phyloP scores from a whole-genome alignment of 345 rosid species.

The Lepidium africanum region DNA sequence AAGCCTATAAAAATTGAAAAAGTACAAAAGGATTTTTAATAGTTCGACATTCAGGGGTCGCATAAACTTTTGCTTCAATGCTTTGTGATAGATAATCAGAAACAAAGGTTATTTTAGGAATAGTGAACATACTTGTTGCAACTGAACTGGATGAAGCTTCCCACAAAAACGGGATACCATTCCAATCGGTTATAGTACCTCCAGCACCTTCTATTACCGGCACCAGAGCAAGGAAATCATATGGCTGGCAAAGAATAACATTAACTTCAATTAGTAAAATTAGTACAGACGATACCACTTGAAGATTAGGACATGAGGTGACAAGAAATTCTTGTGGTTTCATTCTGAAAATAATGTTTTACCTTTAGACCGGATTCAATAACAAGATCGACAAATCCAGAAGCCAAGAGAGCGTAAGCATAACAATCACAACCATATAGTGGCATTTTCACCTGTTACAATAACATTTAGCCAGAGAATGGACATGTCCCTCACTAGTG shows the following conservation, averaged over 20 bases:
- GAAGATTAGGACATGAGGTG: neutral
- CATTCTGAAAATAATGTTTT: slow-evolving; percentile 15
- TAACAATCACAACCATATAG: slow-evolving; percentile 97
- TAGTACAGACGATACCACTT: neutral
- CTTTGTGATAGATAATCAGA: neutral
- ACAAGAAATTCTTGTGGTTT: neutral
- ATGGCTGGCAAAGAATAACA: slow-evolving; percentile 47
- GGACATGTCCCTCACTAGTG: neutral
- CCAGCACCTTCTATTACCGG: slow-evolving; percentile 94
- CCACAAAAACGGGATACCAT: slow-evolving; percentile 63
- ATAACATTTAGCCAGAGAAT: slow-evolving; percentile 1
- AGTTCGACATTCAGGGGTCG: neutral
- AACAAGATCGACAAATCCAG: slow-evolving; percentile 93
- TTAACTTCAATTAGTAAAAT: neutral
- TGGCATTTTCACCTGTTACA: slow-evolving; percentile 74
- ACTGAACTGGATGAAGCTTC: slow-evolving; percentile 57
- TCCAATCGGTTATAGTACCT: slow-evolving; percentile 84
- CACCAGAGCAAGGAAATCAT: slow-evolving; percentile 79
- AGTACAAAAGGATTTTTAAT: neutral
- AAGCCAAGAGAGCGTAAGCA: slow-evolving; percentile 92
- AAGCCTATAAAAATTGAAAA: slow-evolving; percentile 46
- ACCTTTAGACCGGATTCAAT: slow-evolving; percentile 93
- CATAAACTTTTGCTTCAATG: neutral
- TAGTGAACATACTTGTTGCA: slow-evolving; percentile 45
- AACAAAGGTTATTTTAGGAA: neutral